phyloP scores from a whole-genome alignment of 176 grass and related monocot species.

The Oryza punctata region DNA sequence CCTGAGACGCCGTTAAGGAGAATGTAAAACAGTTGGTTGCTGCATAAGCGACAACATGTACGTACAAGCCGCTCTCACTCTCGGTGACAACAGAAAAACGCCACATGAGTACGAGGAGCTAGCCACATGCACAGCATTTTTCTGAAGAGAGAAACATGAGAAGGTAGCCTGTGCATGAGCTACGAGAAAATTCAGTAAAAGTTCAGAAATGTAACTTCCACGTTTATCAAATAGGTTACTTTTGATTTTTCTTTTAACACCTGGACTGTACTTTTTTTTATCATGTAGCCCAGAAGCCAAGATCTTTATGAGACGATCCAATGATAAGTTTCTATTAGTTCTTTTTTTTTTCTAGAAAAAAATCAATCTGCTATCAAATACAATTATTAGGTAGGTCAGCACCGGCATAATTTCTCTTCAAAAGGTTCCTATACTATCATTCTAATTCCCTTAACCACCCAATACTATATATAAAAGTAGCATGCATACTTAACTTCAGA shows the following conservation, averaged over 20 bases:
- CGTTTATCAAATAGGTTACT: neutral
- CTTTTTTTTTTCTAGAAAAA: too few species aligned
- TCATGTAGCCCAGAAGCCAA: neutral
- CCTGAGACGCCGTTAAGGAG: neutral
- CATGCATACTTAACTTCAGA: neutral
- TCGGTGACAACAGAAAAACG: neutral
- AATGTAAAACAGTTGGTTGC: neutral
- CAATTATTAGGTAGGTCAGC: slow-evolving; percentile 24
- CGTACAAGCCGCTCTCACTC: neutral
- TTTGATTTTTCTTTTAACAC: neutral
- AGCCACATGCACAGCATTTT: neutral
- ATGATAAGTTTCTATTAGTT: neutral
- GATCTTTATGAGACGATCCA: neutral
- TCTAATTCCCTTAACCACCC: neutral
- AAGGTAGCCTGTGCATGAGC: neutral
- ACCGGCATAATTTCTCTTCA: neutral
- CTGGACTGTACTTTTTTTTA: neutral
- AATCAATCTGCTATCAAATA: slow-evolving; percentile 3
- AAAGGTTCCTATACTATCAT: neutral
- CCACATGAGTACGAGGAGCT: neutral
- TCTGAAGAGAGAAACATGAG: neutral
- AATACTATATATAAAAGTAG: slow-evolving; percentile 13
- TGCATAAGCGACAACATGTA: neutral
- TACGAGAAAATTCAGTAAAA: neutral
- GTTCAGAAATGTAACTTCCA: neutral